phyloP scores from a whole-genome alignment of 2,329 filamentous ascomycete species.

The Fusarium anthophilum region DNA sequence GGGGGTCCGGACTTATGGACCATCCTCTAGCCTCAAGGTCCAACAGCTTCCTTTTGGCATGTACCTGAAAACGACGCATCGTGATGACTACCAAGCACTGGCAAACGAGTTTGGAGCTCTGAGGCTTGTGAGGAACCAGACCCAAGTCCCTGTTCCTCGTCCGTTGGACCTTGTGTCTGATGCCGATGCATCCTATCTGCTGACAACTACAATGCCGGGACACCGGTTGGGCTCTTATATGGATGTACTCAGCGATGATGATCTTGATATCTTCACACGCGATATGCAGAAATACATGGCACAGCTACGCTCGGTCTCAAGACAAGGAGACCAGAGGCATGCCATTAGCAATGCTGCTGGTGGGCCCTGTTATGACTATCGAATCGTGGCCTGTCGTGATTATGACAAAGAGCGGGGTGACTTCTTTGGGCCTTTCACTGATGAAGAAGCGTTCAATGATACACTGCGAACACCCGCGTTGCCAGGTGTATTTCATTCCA shows the following conservation, averaged over 20 bases:
- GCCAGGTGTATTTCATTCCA: background rate
- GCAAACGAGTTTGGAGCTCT: background rate
- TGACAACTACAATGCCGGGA: background rate
- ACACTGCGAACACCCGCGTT: background rate
- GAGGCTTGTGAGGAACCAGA: background rate
- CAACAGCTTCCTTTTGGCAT: slow-evolving; percentile 6
- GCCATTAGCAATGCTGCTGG: background rate
- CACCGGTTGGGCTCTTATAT: background rate
- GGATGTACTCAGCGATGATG: background rate
- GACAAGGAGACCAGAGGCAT: background rate
- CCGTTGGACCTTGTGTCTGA: background rate
- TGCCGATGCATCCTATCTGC: background rate
- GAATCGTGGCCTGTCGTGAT: background rate
- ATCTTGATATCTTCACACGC: background rate
- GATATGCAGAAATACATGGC: background rate
- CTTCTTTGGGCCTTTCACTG: slow-evolving; percentile 14
- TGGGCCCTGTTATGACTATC: background rate
- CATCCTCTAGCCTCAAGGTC: background rate
- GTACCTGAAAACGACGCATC: background rate
- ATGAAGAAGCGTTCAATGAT: slow-evolving; percentile 24
- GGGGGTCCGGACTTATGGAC: background rate
- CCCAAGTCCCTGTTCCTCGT: background rate
- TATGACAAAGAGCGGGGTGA: background rate
- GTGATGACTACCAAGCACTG: background rate
- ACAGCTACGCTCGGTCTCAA: background rate